Evolutionary conservation across 2,329 filamentous ascomycete species (phyloP), one percentile per base, ranked within the genome.

Genomic region (Aspergillus aculeatus): DNA sequence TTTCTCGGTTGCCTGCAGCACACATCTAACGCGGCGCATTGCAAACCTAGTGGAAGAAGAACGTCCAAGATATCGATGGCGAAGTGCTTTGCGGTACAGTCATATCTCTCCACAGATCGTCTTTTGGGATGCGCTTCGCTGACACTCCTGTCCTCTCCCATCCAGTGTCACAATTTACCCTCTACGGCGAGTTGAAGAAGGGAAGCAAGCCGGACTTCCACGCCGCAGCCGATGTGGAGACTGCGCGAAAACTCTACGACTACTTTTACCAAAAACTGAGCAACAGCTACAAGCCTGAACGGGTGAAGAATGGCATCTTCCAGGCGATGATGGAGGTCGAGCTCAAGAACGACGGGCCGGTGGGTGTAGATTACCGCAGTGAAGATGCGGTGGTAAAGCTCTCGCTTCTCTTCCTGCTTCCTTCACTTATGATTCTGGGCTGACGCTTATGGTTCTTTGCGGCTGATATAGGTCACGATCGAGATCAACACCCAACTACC

Each of bases 261-360:
- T 83, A 89, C 71, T 98, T 99, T 78, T 86, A 93, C 67, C 79
- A 84, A 54, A 90, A 89, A 68, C 86, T 98, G 47, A 84, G 87
- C 68, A 82, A 87, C 56, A 82, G 86, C 2, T 96, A 98, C 74
- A 75, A 80, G 5, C 76, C 84, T 6, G 90, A 92, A 9, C 88
- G 83, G 64, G 93, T 99, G 60, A 92, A 96, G 73, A 89, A 99
- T 73, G 95, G 96, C n/a, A 87, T 94, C 31, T 99, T 99, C 75
- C 94, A 96, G 72, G 95, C 95, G 53, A 97, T 96, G 93, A 99
- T 99, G 95, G 89, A 98, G 71, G 94, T 99, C 60, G 89, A 90
- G 52, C 78, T 97, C 31, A 87, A 97, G 53, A 98, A 98, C 67
- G 94, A 98, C 70, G 86, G 86, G 70, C 86, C 86, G 79, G 86